These are phyloP conservation scores for Linum trigynum DNA, from an alignment of 345 rosid species.

Conservation along the genomic window DNA sequence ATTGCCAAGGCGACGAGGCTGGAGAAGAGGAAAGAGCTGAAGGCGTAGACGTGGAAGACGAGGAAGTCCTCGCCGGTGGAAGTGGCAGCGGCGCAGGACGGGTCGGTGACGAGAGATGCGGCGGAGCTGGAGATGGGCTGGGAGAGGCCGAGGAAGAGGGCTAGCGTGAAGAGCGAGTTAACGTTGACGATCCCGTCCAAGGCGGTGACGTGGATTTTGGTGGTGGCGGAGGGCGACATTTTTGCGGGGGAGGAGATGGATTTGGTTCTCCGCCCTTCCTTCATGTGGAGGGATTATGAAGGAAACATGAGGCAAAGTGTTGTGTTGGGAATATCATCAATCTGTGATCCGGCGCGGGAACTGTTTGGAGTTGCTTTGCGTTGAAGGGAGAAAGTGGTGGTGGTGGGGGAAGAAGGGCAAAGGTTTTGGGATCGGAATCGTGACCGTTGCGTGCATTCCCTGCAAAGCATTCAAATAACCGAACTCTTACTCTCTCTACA, in stretches of 20 bases:
- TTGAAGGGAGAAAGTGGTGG: neutral
- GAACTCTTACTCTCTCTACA: neutral
- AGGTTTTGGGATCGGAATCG: neutral
- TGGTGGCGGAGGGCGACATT: neutral
- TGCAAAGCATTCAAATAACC: neutral
- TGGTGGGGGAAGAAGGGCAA: neutral
- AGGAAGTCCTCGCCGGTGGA: constrained; percentile 40
- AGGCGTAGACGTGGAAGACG: constrained; percentile 72
- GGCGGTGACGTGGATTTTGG: constrained; percentile 54
- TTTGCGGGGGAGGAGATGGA: neutral
- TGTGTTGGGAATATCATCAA: too few relatives aligned
- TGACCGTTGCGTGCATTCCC: neutral
- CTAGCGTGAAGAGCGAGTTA: constrained; percentile 73
- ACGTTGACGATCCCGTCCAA: constrained; percentile 75
- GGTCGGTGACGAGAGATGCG: constrained; percentile 17
- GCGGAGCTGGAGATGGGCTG: constrained; percentile 24
- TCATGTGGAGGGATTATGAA: neutral
- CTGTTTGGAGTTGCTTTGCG: neutral
- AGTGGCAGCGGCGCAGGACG: constrained; percentile 31
- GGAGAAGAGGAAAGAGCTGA: constrained; percentile 71
- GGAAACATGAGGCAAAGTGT: neutral
- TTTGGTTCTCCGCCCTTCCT: neutral
- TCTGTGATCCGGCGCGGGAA: neutral
- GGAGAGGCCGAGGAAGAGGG: constrained; percentile 72
- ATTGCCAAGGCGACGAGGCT: constrained; percentile 69